Conservation (phyloP, 23 red algal genomes). For the Gracilaria gracilis region DNA sequence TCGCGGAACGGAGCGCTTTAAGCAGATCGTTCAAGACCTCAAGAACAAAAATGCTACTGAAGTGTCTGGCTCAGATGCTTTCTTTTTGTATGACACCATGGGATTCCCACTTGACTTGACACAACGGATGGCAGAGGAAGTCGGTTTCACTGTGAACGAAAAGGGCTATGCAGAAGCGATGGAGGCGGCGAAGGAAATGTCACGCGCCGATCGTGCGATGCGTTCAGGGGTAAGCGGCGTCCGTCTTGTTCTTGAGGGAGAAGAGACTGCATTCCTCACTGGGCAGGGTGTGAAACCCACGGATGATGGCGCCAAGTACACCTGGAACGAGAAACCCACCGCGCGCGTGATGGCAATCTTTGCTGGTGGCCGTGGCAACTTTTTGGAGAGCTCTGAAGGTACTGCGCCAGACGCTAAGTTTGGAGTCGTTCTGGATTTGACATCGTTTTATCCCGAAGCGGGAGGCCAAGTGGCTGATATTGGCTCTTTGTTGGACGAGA, state of each 20-base stretch:
- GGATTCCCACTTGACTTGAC: conserved; percentile 99
- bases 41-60: conserved; percentile 46
- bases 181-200: conserved; percentile 78
- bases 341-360: conserved; percentile 84
- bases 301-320: conserved; percentile 85
- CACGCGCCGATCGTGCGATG: conserved; percentile 74
- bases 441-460: conserved; percentile 94
- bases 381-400: conserved; percentile 39
- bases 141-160: conserved; percentile 86
- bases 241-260: conserved; percentile 83
- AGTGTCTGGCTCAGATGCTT: conserved; percentile 89
- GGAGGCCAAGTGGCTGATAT: conserved; percentile 98
- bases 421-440: conserved; percentile 84
- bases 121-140: conserved; percentile 92
- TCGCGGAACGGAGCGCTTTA: conserved; percentile 87
- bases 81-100: conserved; percentile 99
- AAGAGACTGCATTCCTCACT: conserved; percentile 75
- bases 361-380: conserved; percentile 64
- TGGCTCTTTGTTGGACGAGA: conserved; percentile 52
- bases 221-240: conserved; percentile 58
- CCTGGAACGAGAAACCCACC: conserved; percentile 63
- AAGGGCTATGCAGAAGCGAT: conserved; percentile 80
- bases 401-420: conserved; percentile 31
- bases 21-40: conserved; percentile 69
- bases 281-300: conserved; percentile 56